A percentile compares a stretch with the other conserved stretches of the same genome.
phyloP scores from a whole-genome alignment of 768 basidiomycete species.

The Mycena galopus region DNA sequence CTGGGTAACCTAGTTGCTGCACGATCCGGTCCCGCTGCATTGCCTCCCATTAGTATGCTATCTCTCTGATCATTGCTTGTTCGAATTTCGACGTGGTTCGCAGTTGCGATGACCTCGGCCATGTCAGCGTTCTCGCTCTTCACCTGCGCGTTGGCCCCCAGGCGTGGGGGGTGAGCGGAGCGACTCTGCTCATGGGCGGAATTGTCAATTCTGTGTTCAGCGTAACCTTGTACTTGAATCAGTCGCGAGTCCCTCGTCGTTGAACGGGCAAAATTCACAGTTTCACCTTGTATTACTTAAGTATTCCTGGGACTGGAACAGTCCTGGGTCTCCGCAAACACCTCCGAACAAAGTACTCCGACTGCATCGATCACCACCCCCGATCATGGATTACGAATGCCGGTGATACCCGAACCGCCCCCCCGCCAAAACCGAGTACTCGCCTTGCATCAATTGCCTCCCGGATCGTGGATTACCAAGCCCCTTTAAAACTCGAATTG shows the following conservation, averaged over 20 bases:
- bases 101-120: constrained; percentile 47
- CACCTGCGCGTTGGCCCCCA: constrained; percentile 42
- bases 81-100: background rate
- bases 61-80: background rate
- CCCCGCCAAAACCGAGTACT: too few species aligned
- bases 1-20: constrained; percentile 48
- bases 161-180: constrained; percentile 43
- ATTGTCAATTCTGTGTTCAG: constrained; percentile 42
- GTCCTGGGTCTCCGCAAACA: too few species aligned
- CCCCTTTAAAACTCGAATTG: too few species aligned
- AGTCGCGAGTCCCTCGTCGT: constrained; percentile 17
- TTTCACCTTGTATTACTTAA: too few species aligned
- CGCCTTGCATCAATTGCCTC: too few species aligned
- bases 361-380: too few species aligned
- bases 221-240: constrained; percentile 31
- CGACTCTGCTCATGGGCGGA: constrained; percentile 46
- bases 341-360: too few species aligned
- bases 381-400: too few species aligned
- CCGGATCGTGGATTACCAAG: too few species aligned
- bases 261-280: background rate
- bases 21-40: constrained; percentile 39
- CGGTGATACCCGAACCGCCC: too few species aligned
- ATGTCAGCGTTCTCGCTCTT: constrained; percentile 44
- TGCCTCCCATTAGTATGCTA: constrained; percentile 43
- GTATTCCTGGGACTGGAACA: too few species aligned